These are phyloP conservation scores for Elongisporangium anandrum DNA, from an alignment of 352 stramenopile genomes.

Conservation along the genomic window DNA sequence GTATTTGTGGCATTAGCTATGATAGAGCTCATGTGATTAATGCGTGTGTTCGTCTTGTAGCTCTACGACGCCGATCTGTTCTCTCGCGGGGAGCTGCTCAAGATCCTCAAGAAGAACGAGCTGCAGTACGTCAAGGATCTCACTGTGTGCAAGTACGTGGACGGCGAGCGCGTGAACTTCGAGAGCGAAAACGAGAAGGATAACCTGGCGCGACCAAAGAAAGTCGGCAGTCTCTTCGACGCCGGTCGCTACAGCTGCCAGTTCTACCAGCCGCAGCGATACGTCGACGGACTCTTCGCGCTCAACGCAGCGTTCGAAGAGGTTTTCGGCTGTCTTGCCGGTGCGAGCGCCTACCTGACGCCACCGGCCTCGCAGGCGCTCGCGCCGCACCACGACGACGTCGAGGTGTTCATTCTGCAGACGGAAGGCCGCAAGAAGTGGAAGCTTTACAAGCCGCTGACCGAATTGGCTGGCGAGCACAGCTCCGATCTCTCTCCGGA, in stretches of 20 bases:
- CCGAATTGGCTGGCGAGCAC: constrained; percentile 72
- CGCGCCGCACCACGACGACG: constrained; percentile 82
- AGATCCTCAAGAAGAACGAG: constrained; percentile 49
- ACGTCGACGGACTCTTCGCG: constrained; percentile 64
- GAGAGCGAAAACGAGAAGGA: constrained; percentile 49
- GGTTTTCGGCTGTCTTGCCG: constrained; percentile 70
- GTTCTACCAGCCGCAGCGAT: constrained; percentile 87
- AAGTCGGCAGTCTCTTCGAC: constrained; percentile 59
- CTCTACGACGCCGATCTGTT: constrained; percentile 65
- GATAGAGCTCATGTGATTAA: neutral
- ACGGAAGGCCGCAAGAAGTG: constrained; percentile 86
- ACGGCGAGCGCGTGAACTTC: constrained; percentile 65
- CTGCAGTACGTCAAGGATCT: constrained; percentile 64
- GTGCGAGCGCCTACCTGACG: constrained; percentile 78
- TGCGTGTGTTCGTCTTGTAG: neutral
- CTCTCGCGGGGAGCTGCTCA: constrained; percentile 61
- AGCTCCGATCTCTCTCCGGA: constrained; percentile 63
- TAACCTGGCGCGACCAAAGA: constrained; percentile 36
- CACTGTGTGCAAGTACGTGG: constrained; percentile 72
- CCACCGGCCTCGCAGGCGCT: constrained; percentile 74
- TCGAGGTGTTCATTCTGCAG: constrained; percentile 86
- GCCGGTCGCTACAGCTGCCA: constrained; percentile 73
- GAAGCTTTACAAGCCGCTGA: constrained; percentile 79
- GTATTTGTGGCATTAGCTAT: no score
- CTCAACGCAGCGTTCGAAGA: constrained; percentile 81